Evolutionary conservation across 345 rosid species (phyloP), one percentile per base, ranked within the genome.

Genomic region (Camelina hispida): DNA sequence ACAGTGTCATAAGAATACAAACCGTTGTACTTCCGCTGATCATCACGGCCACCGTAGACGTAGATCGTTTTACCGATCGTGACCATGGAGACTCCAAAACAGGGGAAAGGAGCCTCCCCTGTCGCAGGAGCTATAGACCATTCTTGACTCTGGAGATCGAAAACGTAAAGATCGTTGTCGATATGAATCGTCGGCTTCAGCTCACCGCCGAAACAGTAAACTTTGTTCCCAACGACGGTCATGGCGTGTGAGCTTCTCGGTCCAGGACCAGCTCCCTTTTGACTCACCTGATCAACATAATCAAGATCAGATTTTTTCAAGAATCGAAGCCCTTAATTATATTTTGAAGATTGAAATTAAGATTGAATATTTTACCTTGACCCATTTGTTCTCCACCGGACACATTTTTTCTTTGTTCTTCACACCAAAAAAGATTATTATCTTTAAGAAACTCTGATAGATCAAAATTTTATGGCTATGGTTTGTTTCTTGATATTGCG

Each of bases 211-310:
- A 79, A 79, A n/a, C 66, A 68, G 15, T 73, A 79, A 2, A 74
- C 73, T 62, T 79, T 79, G 78, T 62, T 62, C 1, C 75, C 81
- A 12, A 73, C 81, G 7, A 72, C 59, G 50, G 81, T 12, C 11
- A 79, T 25, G 3, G 81, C 78, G 9, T 79, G 81, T 25, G 81
- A 73, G 78, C 81, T 79, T 79, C 81, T 79, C 2, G 78, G 54
- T 0, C 81, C 81, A 8, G 78, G 78, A 13, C 78, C 71, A 0
- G 10, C 48, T 73, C 78, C 81, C 44, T 73, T 79, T 52, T 79
- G 78, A 12, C 13, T 55, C 16, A 79, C 53, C 81, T 79, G 46
- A 17, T 17, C 32, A 17, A 23, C 48, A 13, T 0, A 5, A 62
- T 22, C 48, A 55, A 8, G 1, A 35, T 8, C 8, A 32, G 8